These are phyloP conservation scores for Drechslerella stenobrocha DNA, from an alignment of 2,329 filamentous ascomycete genomes.

Conservation along the genomic window DNA sequence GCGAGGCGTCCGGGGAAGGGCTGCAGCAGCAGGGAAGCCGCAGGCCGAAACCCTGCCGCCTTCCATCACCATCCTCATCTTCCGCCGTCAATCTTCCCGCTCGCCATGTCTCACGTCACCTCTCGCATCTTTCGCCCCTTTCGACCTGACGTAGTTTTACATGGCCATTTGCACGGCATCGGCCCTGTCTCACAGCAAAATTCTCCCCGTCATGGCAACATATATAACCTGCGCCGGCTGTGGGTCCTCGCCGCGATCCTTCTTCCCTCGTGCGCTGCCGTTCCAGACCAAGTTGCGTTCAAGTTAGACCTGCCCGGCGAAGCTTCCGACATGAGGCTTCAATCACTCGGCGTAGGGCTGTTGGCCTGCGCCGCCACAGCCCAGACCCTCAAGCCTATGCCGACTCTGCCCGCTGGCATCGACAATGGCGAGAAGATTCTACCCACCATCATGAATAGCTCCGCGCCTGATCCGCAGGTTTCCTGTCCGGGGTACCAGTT, in stretches of 20 bases:
- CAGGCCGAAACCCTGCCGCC: constrained; percentile 5
- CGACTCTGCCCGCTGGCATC: constrained; percentile 15
- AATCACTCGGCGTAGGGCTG: constrained; percentile 17
- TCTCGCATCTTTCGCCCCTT: constrained; percentile 22
- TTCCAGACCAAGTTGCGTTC: constrained; percentile 16
- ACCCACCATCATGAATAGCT: constrained; percentile 24
- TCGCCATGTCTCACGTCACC: constrained; percentile 28
- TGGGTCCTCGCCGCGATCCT: constrained; percentile 14
- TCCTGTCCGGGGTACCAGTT: constrained; percentile 26
- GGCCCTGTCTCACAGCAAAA: constrained; percentile 2
- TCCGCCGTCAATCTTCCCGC: constrained; percentile 16
- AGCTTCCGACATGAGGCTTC: constrained; percentile 23
- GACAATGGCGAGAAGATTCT: constrained; percentile 27
- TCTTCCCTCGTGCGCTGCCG: constrained; percentile 12
- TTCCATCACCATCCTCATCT: constrained; percentile 7
- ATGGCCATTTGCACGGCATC: constrained; percentile 9
- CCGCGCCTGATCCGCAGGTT: constrained; percentile 16
- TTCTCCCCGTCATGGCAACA: constrained; percentile 11
- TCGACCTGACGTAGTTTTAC: constrained; percentile 20
- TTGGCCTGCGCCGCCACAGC: constrained; percentile 17
- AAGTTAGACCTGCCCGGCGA: constrained; percentile 15
- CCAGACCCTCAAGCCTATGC: constrained; percentile 18
- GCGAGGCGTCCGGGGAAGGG: too few species aligned
- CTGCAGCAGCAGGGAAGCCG: constrained; percentile 25
- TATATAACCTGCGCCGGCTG: constrained; percentile 22